Percentiles rank a stretch among this genome's conserved stretches.
These are phyloP conservation scores for Chlorella sp. DNA, from an alignment of 139 green algal species.

Conservation along the genomic window DNA sequence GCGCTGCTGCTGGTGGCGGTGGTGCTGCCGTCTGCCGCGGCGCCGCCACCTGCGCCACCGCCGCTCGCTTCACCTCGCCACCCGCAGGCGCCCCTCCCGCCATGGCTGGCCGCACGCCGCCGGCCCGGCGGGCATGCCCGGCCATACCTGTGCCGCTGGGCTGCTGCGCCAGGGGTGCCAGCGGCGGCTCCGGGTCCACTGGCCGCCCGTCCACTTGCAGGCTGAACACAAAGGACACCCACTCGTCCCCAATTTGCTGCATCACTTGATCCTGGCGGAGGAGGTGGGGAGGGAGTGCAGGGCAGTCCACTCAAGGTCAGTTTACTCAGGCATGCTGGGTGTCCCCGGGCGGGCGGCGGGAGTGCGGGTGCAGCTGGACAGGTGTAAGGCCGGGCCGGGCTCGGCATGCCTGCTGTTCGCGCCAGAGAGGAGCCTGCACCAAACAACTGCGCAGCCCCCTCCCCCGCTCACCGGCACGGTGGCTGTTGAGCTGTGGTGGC, in stretches of 20 bases:
- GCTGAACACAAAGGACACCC: slow-evolving; percentile 92
- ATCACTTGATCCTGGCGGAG: slow-evolving; percentile 35
- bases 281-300: not conserved
- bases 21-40: not conserved
- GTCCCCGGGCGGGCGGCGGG: no score
- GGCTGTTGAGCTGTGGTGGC: slow-evolving; percentile 75
- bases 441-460: no score
- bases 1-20: not conserved
- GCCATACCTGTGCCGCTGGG: not conserved
- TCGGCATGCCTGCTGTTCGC: no score
- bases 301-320: slow-evolving; percentile 51
- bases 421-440: no score
- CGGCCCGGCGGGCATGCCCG: not conserved
- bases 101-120: not conserved
- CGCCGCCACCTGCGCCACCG: not conserved
- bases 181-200: slow-evolving; percentile 40
- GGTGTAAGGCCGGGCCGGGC: no score
- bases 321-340: no score
- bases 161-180: not conserved
- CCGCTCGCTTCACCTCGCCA: not conserved
- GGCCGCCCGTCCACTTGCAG: slow-evolving; percentile 61
- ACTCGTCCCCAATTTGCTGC: slow-evolving; percentile 44
- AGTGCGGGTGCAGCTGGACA: no score
- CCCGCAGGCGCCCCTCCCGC: not conserved
- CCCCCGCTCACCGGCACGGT: slow-evolving; percentile 65